Conservation (phyloP, 768 basidiomycete species). For the Strobilomyces echinocephalus region DNA sequence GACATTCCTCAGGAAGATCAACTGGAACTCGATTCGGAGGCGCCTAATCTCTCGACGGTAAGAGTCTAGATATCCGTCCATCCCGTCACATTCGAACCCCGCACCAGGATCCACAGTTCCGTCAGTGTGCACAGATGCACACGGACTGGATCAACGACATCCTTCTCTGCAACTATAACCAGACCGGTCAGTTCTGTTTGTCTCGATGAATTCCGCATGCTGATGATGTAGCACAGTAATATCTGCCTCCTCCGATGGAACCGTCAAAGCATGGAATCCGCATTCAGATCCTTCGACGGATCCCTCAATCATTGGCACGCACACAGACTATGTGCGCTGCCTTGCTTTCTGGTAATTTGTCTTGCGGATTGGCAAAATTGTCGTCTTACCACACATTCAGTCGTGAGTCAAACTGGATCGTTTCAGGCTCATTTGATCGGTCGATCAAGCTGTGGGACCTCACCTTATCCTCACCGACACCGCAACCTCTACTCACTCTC, state of each 20-base stretch:
- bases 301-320: constrained; percentile 66
- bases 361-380: constrained; percentile 1
- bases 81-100: constrained; percentile 1
- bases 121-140: constrained; percentile 86
- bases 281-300: constrained; percentile 57
- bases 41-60: constrained; percentile 47
- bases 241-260: constrained; percentile 94
- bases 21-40: constrained; percentile 73
- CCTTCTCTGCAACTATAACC: constrained; percentile 84
- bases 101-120: constrained; percentile 56
- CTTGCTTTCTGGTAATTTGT: constrained; percentile 57
- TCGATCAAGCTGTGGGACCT: constrained; percentile 95
- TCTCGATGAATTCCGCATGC: background rate
- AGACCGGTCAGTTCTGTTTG: constrained; percentile 55
- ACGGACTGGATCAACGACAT: constrained; percentile 98
- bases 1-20: constrained; percentile 60
- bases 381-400: constrained; percentile 34
- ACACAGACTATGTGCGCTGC: constrained; percentile 84
- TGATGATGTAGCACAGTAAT: constrained; percentile 49
- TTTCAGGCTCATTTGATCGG: constrained; percentile 91
- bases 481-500: constrained; percentile 58
- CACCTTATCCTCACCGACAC: constrained; percentile 35
- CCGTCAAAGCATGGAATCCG: constrained; percentile 90
- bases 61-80: constrained; percentile 18
- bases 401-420: constrained; percentile 80